Base-by-base conservation (phyloP, 2,329 filamentous ascomycete species). In the Colletotrichum sp. region DNA sequence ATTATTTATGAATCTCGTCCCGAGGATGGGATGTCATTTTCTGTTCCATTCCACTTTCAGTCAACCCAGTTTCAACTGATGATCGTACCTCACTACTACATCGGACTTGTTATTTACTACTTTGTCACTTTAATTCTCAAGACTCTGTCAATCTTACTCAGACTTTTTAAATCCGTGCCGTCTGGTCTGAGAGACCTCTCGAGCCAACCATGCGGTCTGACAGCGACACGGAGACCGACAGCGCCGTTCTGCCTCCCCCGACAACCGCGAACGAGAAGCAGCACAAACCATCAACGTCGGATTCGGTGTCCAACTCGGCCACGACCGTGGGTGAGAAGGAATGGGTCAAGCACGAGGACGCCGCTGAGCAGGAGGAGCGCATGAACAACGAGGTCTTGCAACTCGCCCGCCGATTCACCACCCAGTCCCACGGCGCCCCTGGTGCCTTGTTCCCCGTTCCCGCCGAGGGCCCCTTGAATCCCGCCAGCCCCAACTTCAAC, bases 401-500 rank as follows among this genome's bases (percentile, higher is more conserved):
- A 21, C 76, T 82, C 8, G 81, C 80, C n/a, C 80, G 80, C 8
- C 75, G 76, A 31, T 73, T 80, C 62, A 81, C 81, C 9, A 78
- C 72, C 2, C 78, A 77, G 12, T 77, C 77, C 12, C 61, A 57
- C n/a, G 62, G 55, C 9, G 70, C 77, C 12, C 79, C 76, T 1
- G 79, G 76, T 3, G 72, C 77, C n/a, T 70, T 82, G 27, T 81
- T 82, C 47, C 80, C 81, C 0, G 59, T 76, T 5, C 75, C 77
- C 34, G 63, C 75, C 47, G 75, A 77, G 11, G 78, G 78, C 3
- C 74, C 78, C 1, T 78, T 87, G 6, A 82, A 87, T 70, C 86
- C 86, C 5, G 80, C 79, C 43, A 83, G 83, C 21, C 78, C 80
- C 31, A 75, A 80, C 6, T 87, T 87, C 76, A 83, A 83, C 71